These are phyloP conservation scores for Trifolium repens DNA, from an alignment of 306 rosid genomes.

Conservation along the genomic window DNA sequence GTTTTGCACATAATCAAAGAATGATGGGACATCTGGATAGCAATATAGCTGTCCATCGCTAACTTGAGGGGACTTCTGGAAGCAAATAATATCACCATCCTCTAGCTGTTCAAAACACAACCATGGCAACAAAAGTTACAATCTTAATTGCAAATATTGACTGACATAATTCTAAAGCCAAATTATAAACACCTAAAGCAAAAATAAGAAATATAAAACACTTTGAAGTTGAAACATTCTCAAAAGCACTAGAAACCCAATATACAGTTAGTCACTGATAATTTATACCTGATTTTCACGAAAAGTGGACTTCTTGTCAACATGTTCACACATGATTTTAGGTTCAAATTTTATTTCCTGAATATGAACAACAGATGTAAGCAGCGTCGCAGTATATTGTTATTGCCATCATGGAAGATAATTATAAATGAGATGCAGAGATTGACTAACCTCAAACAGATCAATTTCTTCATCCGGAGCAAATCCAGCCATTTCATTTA, in stretches of 20 bases:
- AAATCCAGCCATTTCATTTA: slow-evolving; percentile 88
- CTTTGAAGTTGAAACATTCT: background rate
- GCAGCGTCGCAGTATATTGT: background rate
- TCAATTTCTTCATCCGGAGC: slow-evolving; percentile 75
- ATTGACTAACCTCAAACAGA: slow-evolving; percentile 74
- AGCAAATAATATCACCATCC: slow-evolving; percentile 95
- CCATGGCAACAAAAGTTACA: slow-evolving; percentile 7
- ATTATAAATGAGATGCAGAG: slow-evolving; percentile 9
- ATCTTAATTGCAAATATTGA: background rate
- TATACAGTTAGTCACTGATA: background rate
- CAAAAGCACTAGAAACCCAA: background rate
- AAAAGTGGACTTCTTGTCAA: slow-evolving; percentile 67
- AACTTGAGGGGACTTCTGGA: slow-evolving; percentile 63
- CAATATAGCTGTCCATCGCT: slow-evolving; percentile 58
- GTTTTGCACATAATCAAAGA: slow-evolving; percentile 86
- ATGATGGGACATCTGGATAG: slow-evolving; percentile 82
- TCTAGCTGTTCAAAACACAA: slow-evolving; percentile 67
- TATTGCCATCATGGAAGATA: slow-evolving; percentile 4
- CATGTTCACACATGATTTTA: slow-evolving; percentile 79
- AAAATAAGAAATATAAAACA: slow-evolving; percentile 24
- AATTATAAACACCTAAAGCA: background rate
- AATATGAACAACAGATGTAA: slow-evolving; percentile 31
- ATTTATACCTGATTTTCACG: slow-evolving; percentile 71
- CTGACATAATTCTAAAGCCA: slow-evolving; percentile 14
- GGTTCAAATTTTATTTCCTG: slow-evolving; percentile 94